These are phyloP conservation scores for Powellomyces hirtus DNA, from an alignment of 192 early-diverging fungal species.

Conservation along the genomic window DNA sequence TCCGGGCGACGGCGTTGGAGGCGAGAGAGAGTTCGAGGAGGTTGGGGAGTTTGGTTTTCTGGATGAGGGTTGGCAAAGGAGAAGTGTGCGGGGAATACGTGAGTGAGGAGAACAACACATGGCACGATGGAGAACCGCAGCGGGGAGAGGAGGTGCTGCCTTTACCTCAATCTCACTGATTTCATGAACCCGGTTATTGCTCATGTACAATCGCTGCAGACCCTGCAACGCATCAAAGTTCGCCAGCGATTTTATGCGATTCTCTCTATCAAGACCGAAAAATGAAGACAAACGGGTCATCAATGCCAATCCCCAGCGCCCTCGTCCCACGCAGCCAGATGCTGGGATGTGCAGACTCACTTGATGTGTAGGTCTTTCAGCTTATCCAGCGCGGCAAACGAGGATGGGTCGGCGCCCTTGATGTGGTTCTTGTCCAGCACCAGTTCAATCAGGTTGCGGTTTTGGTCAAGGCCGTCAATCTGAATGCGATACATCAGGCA, in stretches of 20 bases:
- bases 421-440: slow-evolving; percentile 64
- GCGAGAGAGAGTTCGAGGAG: slow-evolving; percentile 50
- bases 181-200: slow-evolving; percentile 54
- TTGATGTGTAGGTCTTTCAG: slow-evolving; percentile 58
- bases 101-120: no score
- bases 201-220: slow-evolving; percentile 47
- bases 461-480: slow-evolving; percentile 60
- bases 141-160: background rate
- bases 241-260: slow-evolving; percentile 50
- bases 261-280: slow-evolving; percentile 48
- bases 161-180: slow-evolving; percentile 55
- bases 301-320: no score
- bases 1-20: slow-evolving; percentile 53
- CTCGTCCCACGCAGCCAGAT: background rate
- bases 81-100: background rate
- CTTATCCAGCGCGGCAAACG: slow-evolving; percentile 52
- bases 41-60: slow-evolving; percentile 62
- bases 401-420: slow-evolving; percentile 50
- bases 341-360: no score
- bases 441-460: slow-evolving; percentile 53
- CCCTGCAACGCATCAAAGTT: slow-evolving; percentile 59
- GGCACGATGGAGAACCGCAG: no score
- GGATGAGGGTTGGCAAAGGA: background rate
- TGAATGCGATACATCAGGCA: slow-evolving; percentile 8
- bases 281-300: no score